A percentile compares a stretch with the other conserved stretches of the same genome.
These are phyloP conservation scores for Aspergillus homomorphus DNA, from an alignment of 495 filamentous ascomycete species.

Conservation along the genomic window DNA sequence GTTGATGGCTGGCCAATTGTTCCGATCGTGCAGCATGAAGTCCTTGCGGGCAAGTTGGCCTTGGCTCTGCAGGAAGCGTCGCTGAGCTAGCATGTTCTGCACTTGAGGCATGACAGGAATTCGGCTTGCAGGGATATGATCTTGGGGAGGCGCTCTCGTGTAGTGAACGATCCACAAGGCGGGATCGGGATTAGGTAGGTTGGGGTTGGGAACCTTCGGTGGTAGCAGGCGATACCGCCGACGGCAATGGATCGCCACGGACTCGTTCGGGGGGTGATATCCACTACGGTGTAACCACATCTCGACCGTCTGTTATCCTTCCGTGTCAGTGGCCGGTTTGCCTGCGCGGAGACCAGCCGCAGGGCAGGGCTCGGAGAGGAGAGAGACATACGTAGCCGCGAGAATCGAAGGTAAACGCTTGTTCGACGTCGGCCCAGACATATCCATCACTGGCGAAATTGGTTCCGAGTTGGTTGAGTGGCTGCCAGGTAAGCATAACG, in stretches of 20 bases:
- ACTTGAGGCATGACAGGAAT: slow-evolving; percentile 59
- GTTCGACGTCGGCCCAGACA: slow-evolving; percentile 79
- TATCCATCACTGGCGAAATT: slow-evolving; percentile 88
- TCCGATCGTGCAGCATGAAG: slow-evolving; percentile 86
- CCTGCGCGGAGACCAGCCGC: not conserved
- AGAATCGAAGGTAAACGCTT: slow-evolving; percentile 63
- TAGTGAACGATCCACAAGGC: slow-evolving; percentile 96
- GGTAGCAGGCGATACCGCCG: slow-evolving; percentile 79
- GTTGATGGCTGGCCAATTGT: slow-evolving; percentile 82
- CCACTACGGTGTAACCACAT: slow-evolving; percentile 78
- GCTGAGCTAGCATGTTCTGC: slow-evolving; percentile 58
- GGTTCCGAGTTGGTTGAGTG: slow-evolving; percentile 58
- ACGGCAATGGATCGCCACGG: slow-evolving; percentile 66
- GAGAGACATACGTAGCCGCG: slow-evolving; percentile 67
- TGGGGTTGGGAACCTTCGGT: slow-evolving; percentile 55
- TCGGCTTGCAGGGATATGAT: slow-evolving; percentile 63
- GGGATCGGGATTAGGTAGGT: slow-evolving; percentile 65
- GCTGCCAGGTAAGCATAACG: slow-evolving; percentile 84
- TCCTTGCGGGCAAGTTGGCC: slow-evolving; percentile 86
- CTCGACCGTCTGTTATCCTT: slow-evolving; percentile 59
- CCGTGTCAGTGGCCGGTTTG: slow-evolving; percentile 9
- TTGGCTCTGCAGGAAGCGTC: slow-evolving; percentile 67
- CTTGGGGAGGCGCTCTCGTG: slow-evolving; percentile 62
- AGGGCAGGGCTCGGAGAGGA: not conserved
- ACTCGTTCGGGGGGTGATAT: slow-evolving; percentile 65